Base-by-base conservation (phyloP, 768 basidiomycete genomes). In the Kwoniella dendrophila region DNA sequence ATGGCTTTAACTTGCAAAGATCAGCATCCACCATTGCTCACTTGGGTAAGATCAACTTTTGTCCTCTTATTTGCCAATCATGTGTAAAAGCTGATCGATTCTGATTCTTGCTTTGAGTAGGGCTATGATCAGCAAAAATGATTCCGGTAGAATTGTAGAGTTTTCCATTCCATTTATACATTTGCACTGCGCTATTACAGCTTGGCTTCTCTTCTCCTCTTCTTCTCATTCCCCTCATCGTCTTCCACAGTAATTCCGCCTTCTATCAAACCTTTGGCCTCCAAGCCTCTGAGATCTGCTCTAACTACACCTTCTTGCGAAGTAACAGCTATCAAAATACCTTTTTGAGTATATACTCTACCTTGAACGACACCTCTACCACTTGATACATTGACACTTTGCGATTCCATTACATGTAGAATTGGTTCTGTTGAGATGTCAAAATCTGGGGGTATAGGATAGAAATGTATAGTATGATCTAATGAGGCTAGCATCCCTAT, bases 191-290 rank as follows among this genome's bases (percentile, higher is more conserved):
- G 29, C 1, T 22, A 7, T 33, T 63, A 63, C 22, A 63, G 40
- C 43, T 63, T 63, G 4, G 62, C 62, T 38, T 63, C 24, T 16
- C 27, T 8, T 22, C 38, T 50, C 47, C 27, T 8, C 30, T 48
- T 50, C 47, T 27, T 43, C 29, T n/a, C 22, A 10, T 30, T 27
- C 11, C 49, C 61, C n/a, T 50, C 44, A 18, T 52, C 49, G n/a
- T 63, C 55, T 8, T 70, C 2, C 83, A 90, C 70, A 85, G 88
- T 59, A 79, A 86, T 33, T 65, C 82, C 36, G 78, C 80, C 40
- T 80, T 92, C 36, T 88, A 94, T 72, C 83, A 84, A 41, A 80
- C 81, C 56, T 86, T 90, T 60, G 86, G 90, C 30, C 74, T 83
- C 45, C 90, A 92, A 74, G 78, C 84, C n/a, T 85, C 85, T 68